Conservation (phyloP, 345 rosid genomes). For the Populus deltoides region DNA sequence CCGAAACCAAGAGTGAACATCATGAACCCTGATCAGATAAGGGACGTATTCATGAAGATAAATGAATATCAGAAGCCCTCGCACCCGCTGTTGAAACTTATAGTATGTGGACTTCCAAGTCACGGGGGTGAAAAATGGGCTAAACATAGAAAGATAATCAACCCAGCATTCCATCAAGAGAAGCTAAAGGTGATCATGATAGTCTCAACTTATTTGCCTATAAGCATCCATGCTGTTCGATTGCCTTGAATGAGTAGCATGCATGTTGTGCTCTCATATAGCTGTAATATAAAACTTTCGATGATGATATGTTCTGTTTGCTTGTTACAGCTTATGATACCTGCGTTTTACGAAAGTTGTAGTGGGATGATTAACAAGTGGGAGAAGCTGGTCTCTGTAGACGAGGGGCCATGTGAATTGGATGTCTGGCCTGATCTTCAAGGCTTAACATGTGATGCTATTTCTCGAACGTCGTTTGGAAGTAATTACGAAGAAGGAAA, state of each 20-base stretch:
- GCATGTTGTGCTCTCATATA: no score
- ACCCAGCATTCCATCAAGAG: no score
- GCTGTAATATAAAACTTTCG: no score
- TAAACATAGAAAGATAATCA: conserved; percentile 42
- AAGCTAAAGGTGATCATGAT: conserved; percentile 34
- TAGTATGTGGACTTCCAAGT: conserved; percentile 31
- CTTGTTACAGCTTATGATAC: conserved; percentile 30
- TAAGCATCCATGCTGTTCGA: background rate
- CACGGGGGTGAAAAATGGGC: conserved; percentile 47
- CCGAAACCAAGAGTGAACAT: conserved; percentile 41
- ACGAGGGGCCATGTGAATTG: conserved; percentile 20
- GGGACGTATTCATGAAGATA: conserved; percentile 30
- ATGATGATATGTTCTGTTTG: no score
- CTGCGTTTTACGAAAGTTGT: conserved; percentile 25
- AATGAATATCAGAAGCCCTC: conserved; percentile 28
- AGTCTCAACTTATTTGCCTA: background rate
- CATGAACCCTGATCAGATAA: conserved; percentile 37
- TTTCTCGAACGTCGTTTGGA: conserved; percentile 28
- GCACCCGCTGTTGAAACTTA: conserved; percentile 24
- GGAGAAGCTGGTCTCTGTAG: conserved; percentile 12
- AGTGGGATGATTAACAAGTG: conserved; percentile 30
- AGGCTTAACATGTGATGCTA: conserved; percentile 38
- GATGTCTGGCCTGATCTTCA: conserved; percentile 44
- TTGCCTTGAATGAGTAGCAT: background rate
- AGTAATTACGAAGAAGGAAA: conserved; percentile 40